Evolutionary conservation across 345 rosid genomes (phyloP), one percentile per base, ranked within the genome.

Genomic region (Noccaea caerulescens): DNA sequence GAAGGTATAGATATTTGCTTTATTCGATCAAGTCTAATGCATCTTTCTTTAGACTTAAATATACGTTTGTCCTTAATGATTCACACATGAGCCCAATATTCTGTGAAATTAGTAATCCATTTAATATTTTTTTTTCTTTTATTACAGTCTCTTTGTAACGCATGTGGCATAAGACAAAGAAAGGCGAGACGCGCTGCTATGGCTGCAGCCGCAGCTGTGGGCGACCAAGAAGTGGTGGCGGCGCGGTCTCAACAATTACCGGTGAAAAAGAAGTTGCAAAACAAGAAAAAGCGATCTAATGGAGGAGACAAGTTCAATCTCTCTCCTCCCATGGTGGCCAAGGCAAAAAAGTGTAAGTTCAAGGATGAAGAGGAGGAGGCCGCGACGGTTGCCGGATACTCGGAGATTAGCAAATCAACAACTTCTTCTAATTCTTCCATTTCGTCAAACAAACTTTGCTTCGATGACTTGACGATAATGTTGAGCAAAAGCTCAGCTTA

Each of bases 101-200:
- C 11, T 20, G 54, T 20, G 0, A 11, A 64, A 18, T 1, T 18
- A 9, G 25, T 10, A 10, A 2, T 57, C 38, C 11, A 8, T 47
- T 1, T 46, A 0, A 4, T 0, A 13, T 1, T n/a, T 9, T 11
- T 8, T 9, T 44, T 61, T 7, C 27, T 58, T 46, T 49, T 65
- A 38, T 38, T 73, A 64, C 87, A 92, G 98, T 85, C 98, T 20
- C 96, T 92, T 42, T 92, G 97, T 81, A 91, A 91, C 64, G 97
- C 97, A 6, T 91, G 96, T 47, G 97, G 97, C 64, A 91, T 91
- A 68, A 80, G 96, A 9, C 93, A 86, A 75, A 85, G 96, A 86
- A 92, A 92, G 86, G 96, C 94, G 2, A 84, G 92, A 51, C 72
- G 92, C 23, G 94, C 94, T 3, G 75, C 86, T 81, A 87, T 79